Conservation (phyloP, 1,139 yeast genomes). For the Candida pseudoviswanathii region DNA sequence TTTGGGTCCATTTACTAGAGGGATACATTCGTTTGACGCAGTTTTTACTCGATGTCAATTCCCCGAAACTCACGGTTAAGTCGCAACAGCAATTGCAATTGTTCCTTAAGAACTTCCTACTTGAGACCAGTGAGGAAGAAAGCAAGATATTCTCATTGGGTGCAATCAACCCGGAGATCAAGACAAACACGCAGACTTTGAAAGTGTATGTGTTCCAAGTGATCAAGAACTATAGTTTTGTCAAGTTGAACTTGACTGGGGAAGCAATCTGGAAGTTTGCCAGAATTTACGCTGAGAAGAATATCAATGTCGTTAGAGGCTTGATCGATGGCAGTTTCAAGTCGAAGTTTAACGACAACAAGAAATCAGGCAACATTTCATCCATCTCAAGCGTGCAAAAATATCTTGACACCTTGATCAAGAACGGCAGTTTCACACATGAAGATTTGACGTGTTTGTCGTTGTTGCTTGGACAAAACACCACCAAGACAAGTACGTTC, state of each 20-base stretch:
- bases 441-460: conserved; percentile 49
- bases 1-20: conserved; percentile 73
- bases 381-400: conserved; percentile 47
- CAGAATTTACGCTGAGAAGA: conserved; percentile 50
- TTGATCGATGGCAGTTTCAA: conserved; percentile 56
- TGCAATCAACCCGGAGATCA: conserved; percentile 67
- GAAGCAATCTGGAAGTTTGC: conserved; percentile 66
- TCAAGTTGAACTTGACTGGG: conserved; percentile 57
- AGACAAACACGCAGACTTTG: conserved; percentile 49
- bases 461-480: conserved; percentile 44
- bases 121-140: conserved; percentile 62
- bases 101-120: conserved; percentile 57
- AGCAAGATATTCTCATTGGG: conserved; percentile 67
- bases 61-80: conserved; percentile 44
- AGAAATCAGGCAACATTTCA: conserved; percentile 53
- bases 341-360: conserved; percentile 50
- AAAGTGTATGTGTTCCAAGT: conserved; percentile 55
- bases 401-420: conserved; percentile 44
- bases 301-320: conserved; percentile 49
- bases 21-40: conserved; percentile 57
- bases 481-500: conserved; percentile 17
- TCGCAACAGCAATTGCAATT: conserved; percentile 60
- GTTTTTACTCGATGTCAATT: conserved; percentile 40
- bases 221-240: conserved; percentile 53
- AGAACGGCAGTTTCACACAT: conserved; percentile 44